Evolutionary conservation across 345 rosid genomes (phyloP).

Genomic region (Populus simonii): DNA sequence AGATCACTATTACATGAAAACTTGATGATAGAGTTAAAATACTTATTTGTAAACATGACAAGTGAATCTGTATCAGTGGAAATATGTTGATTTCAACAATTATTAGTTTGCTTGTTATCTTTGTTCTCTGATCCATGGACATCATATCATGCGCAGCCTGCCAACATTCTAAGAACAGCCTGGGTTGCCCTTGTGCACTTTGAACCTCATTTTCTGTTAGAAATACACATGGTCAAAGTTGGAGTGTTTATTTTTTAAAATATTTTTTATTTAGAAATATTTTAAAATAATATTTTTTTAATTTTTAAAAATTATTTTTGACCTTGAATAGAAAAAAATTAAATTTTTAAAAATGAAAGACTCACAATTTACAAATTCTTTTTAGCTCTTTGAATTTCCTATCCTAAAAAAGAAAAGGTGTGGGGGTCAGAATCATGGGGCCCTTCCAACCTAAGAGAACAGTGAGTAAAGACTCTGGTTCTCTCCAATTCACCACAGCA

Average conservation of each 20-base stretch:
- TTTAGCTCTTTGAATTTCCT: slow-evolving; percentile 37
- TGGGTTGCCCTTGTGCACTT: neutral
- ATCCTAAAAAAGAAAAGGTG: slow-evolving; percentile 24
- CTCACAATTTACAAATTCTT: slow-evolving; percentile 50
- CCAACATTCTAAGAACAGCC: slow-evolving; percentile 5
- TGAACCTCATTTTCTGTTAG: slow-evolving; percentile 24
- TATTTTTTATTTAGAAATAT: too few species aligned
- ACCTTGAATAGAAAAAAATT: neutral
- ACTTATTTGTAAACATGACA: neutral
- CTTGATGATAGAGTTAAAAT: neutral
- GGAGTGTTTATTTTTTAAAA: too few species aligned
- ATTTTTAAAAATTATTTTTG: too few species aligned
- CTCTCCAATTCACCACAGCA: slow-evolving; percentile 16
- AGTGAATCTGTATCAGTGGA: neutral
- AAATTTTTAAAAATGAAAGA: neutral
- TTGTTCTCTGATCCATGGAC: too few species aligned
- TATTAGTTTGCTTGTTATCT: too few species aligned
- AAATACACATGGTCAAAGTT: neutral
- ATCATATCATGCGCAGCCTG: too few species aligned
- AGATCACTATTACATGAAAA: too few species aligned
- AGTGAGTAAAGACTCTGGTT: slow-evolving; percentile 23
- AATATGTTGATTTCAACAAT: neutral
- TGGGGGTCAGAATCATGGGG: slow-evolving; percentile 12
- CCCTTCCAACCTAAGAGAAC: slow-evolving; percentile 21
- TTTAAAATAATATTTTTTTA: too few species aligned